Evolutionary conservation across 1,139 yeast species (phyloP).

Genomic region (Sugiyamaella xylanicola): DNA sequence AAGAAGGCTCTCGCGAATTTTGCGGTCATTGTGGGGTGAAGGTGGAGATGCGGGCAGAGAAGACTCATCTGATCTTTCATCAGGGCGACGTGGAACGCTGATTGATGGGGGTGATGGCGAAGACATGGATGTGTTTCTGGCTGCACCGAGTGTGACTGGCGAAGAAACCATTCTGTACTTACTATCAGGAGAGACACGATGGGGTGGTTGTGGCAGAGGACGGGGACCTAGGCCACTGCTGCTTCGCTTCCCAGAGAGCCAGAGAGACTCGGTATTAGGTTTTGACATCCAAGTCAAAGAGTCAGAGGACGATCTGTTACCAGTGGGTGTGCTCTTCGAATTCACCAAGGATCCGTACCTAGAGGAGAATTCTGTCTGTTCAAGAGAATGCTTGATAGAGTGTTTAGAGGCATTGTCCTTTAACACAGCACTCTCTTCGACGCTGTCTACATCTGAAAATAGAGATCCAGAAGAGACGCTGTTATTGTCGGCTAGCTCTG

Average conservation of each 20-base stretch:
- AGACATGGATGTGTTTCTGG: background rate
- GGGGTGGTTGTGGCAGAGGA: slow-evolving; percentile 24
- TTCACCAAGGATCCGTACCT: slow-evolving; percentile 3
- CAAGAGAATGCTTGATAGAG: slow-evolving; percentile 16
- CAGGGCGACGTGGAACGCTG: slow-evolving; percentile 8
- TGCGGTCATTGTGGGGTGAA: slow-evolving; percentile 22
- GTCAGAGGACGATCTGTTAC: slow-evolving; percentile 24
- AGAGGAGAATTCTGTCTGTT: slow-evolving; percentile 15
- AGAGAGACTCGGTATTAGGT: slow-evolving; percentile 26
- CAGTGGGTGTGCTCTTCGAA: background rate
- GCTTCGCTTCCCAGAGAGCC: slow-evolving; percentile 21
- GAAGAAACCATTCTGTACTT: slow-evolving; percentile 19
- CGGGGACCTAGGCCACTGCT: slow-evolving; percentile 19
- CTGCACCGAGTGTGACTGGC: slow-evolving; percentile 15
- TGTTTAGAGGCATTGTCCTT: background rate
- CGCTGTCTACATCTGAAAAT: background rate
- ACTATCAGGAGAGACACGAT: slow-evolving; percentile 3
- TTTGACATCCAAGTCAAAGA: slow-evolving; percentile 28
- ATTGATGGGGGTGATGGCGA: background rate
- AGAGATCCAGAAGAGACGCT: slow-evolving; percentile 12
- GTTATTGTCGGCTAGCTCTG: slow-evolving; percentile 7
- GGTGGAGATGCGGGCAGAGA: background rate
- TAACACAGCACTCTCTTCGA: background rate
- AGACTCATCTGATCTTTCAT: slow-evolving; percentile 2
- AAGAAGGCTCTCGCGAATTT: slow-evolving; percentile 33